Evolutionary conservation across 192 early-diverging fungal species (phyloP), one percentile per base, ranked within the genome.

Genomic region (Coemansia pectinata): DNA sequence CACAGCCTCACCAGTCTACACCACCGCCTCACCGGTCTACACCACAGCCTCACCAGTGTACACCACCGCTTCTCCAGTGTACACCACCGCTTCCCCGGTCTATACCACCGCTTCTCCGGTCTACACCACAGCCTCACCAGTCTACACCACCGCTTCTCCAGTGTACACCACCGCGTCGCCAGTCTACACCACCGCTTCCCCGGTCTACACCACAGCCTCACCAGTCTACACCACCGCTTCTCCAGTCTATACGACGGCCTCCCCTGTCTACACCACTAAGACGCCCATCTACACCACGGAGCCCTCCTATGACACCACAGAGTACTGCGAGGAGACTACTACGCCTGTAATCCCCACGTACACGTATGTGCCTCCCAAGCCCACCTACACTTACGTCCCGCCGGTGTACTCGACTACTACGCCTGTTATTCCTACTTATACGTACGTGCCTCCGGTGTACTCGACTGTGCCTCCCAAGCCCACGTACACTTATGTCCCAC

Each of bases 211-310:
- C 21, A 58, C 66, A 11, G 50, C 67, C 5, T 34, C 66, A 8
- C 25, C 39, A 3, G 15, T 39, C 0, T 52, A 52, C 48, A 52
- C 48, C 0, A 52, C 48, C 0, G 10, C 48, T 1, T 19, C 17
- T 38, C 60, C 66, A 0, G 66, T 40, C 12, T 74, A 74, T 55
- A 36, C 60, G 10, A 62, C 44, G 2, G 45, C 60, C 0, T 57
- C 63, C 3, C 17, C 29, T 8, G 53, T 61, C 4, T 76, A 71
- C 44, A 25, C 50, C 21, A 21, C 21, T 21, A 21, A 21, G 21
- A 21, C 27, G 27, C 27, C 27, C 1, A 2, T 27, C 2, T 74
- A 69, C 38, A 27, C 66, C 3, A 62, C 73, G 0, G 65, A 67
- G 19, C 34, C 66, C 29, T n/a, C 61, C 10, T 40, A 65, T 2